Conservation (phyloP, 768 basidiomycete genomes). For the Tylopilus felleus region DNA sequence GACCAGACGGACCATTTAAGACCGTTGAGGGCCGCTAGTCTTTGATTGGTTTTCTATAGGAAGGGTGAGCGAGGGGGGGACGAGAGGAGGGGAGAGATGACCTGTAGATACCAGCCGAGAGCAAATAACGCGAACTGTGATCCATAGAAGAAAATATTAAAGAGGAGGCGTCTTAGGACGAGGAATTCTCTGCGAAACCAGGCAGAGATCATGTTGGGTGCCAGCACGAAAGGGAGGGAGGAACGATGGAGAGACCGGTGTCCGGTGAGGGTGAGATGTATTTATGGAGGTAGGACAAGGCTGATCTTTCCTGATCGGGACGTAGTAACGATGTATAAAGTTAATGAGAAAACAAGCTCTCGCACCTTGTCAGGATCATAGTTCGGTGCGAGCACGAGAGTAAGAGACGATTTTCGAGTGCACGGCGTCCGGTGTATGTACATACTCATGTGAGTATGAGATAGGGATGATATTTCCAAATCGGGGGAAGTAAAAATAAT, state of each 20-base stretch:
- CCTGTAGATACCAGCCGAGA: slow-evolving; percentile 90
- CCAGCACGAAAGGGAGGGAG: neutral
- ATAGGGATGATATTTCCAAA: neutral
- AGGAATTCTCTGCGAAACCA: slow-evolving; percentile 77
- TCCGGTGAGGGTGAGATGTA: too few relatives aligned
- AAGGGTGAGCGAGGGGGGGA: neutral
- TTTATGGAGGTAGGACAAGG: too few relatives aligned
- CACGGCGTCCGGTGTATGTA: too few relatives aligned
- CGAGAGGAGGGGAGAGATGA: slow-evolving; percentile 16
- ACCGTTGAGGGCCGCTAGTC: slow-evolving; percentile 71
- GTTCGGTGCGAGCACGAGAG: too few relatives aligned
- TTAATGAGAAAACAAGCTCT: too few relatives aligned
- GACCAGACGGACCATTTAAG: slow-evolving; percentile 85
- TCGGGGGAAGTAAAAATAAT: neutral
- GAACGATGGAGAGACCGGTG: too few relatives aligned
- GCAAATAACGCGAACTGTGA: slow-evolving; percentile 69
- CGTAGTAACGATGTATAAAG: too few relatives aligned
- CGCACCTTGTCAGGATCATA: too few relatives aligned
- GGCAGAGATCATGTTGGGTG: neutral
- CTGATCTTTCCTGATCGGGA: too few relatives aligned
- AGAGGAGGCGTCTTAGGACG: slow-evolving; percentile 56
- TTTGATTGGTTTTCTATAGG: slow-evolving; percentile 54
- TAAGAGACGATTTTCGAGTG: too few relatives aligned
- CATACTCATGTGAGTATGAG: too few relatives aligned
- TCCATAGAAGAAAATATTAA: slow-evolving; percentile 80